phyloP scores from a whole-genome alignment of 331 rosid genomes.

The Cydonia oblonga region DNA sequence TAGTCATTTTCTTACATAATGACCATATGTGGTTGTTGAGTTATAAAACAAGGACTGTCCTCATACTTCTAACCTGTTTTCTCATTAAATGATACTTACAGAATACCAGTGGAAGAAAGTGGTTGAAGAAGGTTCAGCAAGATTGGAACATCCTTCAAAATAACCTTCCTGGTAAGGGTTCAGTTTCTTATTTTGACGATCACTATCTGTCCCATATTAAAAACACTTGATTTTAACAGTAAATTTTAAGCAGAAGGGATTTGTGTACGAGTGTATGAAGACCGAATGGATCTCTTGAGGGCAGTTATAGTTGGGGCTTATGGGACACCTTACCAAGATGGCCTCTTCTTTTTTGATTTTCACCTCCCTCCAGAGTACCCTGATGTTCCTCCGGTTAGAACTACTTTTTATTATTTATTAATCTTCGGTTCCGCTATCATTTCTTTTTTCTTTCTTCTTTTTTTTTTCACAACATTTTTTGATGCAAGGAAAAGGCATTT shows the following conservation, averaged over 20 bases:
- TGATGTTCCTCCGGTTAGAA: slow-evolving; percentile 90
- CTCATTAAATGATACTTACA: slow-evolving; percentile 19
- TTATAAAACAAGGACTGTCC: slow-evolving; percentile 6
- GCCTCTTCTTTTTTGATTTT: slow-evolving; percentile 95
- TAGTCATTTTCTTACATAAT: background rate
- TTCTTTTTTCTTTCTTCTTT: background rate
- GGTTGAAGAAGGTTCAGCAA: slow-evolving; percentile 94
- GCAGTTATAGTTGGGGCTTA: slow-evolving; percentile 97
- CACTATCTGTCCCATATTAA: slow-evolving; percentile 10
- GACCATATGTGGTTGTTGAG: slow-evolving; percentile 1
- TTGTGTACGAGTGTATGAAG: slow-evolving; percentile 87
- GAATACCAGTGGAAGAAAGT: slow-evolving; percentile 61
- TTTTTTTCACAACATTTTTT: background rate
- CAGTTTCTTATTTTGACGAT: background rate
- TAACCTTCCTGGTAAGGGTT: slow-evolving; percentile 70
- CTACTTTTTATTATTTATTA: slow-evolving; percentile 9
- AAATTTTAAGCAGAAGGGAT: slow-evolving; percentile 61
- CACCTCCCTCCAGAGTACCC: slow-evolving; percentile 97
- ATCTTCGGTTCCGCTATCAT: background rate
- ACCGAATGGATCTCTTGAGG: slow-evolving; percentile 88
- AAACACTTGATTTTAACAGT: slow-evolving; percentile 10
- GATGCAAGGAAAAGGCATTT: background rate
- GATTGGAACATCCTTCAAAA: slow-evolving; percentile 97
- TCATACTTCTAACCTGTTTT: slow-evolving; percentile 1
- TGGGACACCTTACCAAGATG: slow-evolving; percentile 99